phyloP scores from a whole-genome alignment of 441 rosid genomes.

The Biscutella auriculata region DNA sequence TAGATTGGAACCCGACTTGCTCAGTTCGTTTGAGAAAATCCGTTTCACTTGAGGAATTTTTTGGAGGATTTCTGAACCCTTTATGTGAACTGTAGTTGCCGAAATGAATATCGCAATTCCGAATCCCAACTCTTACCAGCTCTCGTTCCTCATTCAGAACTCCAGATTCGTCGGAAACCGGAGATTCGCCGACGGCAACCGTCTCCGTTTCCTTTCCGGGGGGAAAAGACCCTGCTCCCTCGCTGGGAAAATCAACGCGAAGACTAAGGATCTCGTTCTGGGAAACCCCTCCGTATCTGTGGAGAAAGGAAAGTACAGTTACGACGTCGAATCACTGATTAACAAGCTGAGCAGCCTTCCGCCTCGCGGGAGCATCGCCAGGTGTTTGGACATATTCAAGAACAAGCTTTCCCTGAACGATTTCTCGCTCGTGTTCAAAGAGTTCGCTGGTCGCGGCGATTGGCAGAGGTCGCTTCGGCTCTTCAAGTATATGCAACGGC shows the following conservation, averaged over 20 bases:
- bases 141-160: slow-evolving; percentile 24
- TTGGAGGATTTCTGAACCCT: background rate
- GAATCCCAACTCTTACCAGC: slow-evolving; percentile 29
- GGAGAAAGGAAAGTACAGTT: slow-evolving; percentile 85
- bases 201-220: slow-evolving; percentile 22
- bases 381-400: slow-evolving; percentile 69
- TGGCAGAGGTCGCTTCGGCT: slow-evolving; percentile 90
- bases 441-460: slow-evolving; percentile 85
- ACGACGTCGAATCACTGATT: slow-evolving; percentile 88
- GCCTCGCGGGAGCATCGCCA: slow-evolving; percentile 91
- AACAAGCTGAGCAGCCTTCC: slow-evolving; percentile 90
- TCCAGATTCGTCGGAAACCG: slow-evolving; percentile 23
- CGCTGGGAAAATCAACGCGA: slow-evolving; percentile 32
- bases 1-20: background rate
- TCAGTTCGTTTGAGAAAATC: background rate
- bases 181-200: slow-evolving; percentile 22
- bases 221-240: slow-evolving; percentile 15
- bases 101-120: slow-evolving; percentile 49
- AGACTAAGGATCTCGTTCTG: slow-evolving; percentile 50
- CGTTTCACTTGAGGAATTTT: background rate
- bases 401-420: slow-evolving; percentile 82
- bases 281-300: slow-evolving; percentile 67
- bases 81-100: slow-evolving; percentile 19
- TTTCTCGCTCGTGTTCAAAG: slow-evolving; percentile 77
- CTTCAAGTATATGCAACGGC: slow-evolving; percentile 92